Evolutionary conservation across 441 rosid species (phyloP).

Genomic region (Eutrema salsugineum): DNA sequence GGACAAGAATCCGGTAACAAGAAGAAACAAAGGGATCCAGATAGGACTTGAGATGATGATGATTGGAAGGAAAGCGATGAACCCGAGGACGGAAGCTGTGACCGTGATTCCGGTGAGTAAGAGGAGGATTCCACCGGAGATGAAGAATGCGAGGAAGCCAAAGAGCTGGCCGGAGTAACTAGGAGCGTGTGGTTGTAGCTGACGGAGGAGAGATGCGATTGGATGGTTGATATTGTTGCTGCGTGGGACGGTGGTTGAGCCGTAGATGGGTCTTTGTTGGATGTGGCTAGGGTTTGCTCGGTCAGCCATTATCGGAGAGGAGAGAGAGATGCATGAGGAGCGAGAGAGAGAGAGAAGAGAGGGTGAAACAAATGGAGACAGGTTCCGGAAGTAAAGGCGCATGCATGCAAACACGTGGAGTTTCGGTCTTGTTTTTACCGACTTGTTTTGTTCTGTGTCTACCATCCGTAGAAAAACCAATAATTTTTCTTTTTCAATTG

Average conservation of each 20-base stretch:
- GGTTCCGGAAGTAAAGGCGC: constrained; percentile 22
- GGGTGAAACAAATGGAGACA: constrained; percentile 28
- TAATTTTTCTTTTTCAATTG: not conserved
- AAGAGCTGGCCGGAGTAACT: constrained; percentile 46
- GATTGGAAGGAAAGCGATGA: constrained; percentile 59
- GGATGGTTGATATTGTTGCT: constrained; percentile 30
- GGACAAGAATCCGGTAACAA: constrained; percentile 41
- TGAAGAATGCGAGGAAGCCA: constrained; percentile 51
- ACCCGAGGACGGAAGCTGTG: constrained; percentile 40
- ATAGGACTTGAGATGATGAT: constrained; percentile 67
- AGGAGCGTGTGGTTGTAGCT: constrained; percentile 47
- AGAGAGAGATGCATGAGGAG: not conserved
- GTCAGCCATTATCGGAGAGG: constrained; percentile 53
- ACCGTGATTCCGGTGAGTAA: constrained; percentile 61
- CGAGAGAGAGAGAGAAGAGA: constrained; percentile 4
- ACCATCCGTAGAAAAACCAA: not conserved
- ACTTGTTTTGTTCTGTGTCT: constrained; percentile 19
- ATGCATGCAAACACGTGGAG: constrained; percentile 53
- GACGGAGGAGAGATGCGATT: constrained; percentile 40
- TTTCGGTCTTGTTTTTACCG: constrained; percentile 16
- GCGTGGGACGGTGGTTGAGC: constrained; percentile 17
- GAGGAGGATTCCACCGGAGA: constrained; percentile 65
- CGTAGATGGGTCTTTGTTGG: constrained; percentile 10
- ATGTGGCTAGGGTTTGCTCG: constrained; percentile 28
- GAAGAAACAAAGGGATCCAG: constrained; percentile 55